These are phyloP conservation scores for Citeromyces siamensis DNA, from an alignment of 1,139 yeast genomes.

Conservation along the genomic window DNA sequence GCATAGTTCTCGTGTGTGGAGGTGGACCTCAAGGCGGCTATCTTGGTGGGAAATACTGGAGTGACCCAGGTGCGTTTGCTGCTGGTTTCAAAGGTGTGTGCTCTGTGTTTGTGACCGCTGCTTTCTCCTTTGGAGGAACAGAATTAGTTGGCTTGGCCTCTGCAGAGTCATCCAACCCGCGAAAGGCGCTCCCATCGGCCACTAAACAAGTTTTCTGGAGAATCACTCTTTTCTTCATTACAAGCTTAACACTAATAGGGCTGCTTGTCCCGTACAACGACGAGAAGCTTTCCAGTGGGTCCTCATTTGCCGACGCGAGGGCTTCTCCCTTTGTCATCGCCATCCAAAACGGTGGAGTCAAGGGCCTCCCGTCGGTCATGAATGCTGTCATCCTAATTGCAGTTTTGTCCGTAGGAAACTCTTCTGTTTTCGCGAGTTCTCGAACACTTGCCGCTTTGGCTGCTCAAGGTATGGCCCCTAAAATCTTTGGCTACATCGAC, in stretches of 20 bases:
- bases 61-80: slow-evolving; percentile 46
- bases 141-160: slow-evolving; percentile 80
- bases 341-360: slow-evolving; percentile 40
- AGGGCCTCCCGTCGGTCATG: slow-evolving; percentile 56
- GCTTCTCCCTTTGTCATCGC: slow-evolving; percentile 77
- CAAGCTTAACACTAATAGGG: slow-evolving; percentile 49
- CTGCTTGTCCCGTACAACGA: slow-evolving; percentile 56
- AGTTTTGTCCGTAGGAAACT: slow-evolving; percentile 61
- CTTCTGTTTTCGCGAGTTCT: slow-evolving; percentile 68
- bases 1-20: slow-evolving; percentile 57
- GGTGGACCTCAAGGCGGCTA: slow-evolving; percentile 49
- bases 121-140: slow-evolving; percentile 78
- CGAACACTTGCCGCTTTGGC: slow-evolving; percentile 77
- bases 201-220: slow-evolving; percentile 68
- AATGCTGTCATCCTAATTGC: slow-evolving; percentile 64
- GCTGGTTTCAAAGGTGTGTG: slow-evolving; percentile 69
- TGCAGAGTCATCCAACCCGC: slow-evolving; percentile 71
- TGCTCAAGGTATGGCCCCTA: slow-evolving; percentile 73
- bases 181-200: slow-evolving; percentile 54
- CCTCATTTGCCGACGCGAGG: slow-evolving; percentile 31
- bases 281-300: slow-evolving; percentile 32
- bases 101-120: slow-evolving; percentile 75
- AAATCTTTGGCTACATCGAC: slow-evolving; percentile 60
- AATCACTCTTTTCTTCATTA: slow-evolving; percentile 49
- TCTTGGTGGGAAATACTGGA: slow-evolving; percentile 51